Evolutionary conservation across 345 rosid genomes (phyloP).

Genomic region (Brassica cretica): DNA sequence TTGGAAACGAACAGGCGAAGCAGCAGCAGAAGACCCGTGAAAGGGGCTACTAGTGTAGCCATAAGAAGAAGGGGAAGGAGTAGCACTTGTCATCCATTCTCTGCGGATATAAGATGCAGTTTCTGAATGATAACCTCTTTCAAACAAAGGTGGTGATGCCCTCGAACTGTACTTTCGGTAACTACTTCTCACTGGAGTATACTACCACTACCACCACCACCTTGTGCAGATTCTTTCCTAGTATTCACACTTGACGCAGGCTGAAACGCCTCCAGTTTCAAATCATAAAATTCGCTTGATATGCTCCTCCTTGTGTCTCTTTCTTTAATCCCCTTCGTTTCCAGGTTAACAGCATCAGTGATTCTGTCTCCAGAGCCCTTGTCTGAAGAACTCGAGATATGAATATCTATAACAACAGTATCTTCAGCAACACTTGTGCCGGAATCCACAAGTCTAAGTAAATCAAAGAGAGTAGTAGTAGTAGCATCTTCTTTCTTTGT

Average conservation of each 20-base stretch:
- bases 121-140: constrained; percentile 48
- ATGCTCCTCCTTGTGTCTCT: constrained; percentile 15
- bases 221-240: constrained; percentile 18
- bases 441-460: not conserved
- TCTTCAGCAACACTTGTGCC: constrained; percentile 9
- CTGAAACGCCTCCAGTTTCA: constrained; percentile 9
- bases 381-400: constrained; percentile 12
- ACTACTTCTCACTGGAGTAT: constrained; percentile 37
- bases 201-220: not conserved
- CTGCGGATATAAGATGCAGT: constrained; percentile 39
- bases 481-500: constrained; percentile 38
- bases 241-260: not conserved
- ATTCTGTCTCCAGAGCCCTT: constrained; percentile 11
- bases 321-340: constrained; percentile 22
- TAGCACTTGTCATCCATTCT: constrained; percentile 41
- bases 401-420: constrained; percentile 9
- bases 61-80: constrained; percentile 42
- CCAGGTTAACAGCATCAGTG: constrained; percentile 36
- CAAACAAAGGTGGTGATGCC: constrained; percentile 44
- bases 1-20: constrained; percentile 41
- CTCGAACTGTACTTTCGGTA: constrained; percentile 57
- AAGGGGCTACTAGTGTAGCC: constrained; percentile 46
- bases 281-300: constrained; percentile 6
- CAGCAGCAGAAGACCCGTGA: constrained; percentile 31
- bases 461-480: constrained; percentile 33